phyloP scores from a whole-genome alignment of 768 basidiomycete species.

The Phaffia australis region DNA sequence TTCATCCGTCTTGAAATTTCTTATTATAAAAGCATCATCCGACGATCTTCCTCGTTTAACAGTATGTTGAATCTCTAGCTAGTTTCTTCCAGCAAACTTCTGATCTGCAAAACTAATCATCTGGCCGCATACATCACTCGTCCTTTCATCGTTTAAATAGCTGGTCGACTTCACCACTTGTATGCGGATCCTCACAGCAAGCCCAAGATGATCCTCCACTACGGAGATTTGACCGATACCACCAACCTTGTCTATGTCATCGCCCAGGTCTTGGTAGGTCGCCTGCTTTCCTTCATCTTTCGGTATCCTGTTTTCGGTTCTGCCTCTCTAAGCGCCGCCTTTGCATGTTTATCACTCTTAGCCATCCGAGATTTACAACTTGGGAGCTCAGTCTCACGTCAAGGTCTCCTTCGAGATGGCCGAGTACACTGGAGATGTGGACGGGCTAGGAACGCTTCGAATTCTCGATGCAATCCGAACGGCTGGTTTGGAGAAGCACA shows the following conservation, averaged over 20 bases:
- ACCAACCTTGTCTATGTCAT: slow-evolving; percentile 96
- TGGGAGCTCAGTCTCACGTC: slow-evolving; percentile 95
- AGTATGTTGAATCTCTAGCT: slow-evolving; percentile 35
- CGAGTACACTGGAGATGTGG: slow-evolving; percentile 96
- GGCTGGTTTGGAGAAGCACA: slow-evolving; percentile 82
- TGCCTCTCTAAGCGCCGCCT: neutral
- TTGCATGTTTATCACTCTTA: neutral
- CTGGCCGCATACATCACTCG: neutral
- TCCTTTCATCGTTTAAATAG: neutral
- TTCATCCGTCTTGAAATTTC: neutral
- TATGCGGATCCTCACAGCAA: slow-evolving; percentile 42
- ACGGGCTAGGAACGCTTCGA: slow-evolving; percentile 86
- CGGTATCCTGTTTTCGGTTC: neutral
- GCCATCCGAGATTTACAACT: slow-evolving; percentile 93
- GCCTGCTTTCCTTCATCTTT: neutral
- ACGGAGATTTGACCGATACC: slow-evolving; percentile 51
- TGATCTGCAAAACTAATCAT: neutral
- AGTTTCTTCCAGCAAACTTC: neutral
- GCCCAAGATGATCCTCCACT: slow-evolving; percentile 38
- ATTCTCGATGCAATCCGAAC: slow-evolving; percentile 93
- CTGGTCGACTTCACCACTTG: slow-evolving; percentile 82
- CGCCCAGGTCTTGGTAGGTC: slow-evolving; percentile 59
- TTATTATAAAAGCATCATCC: slow-evolving; percentile 54
- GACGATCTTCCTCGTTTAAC: slow-evolving; percentile 96
- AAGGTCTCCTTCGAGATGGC: slow-evolving; percentile 99